Percentiles rank a stretch among this genome's conserved stretches.
Evolutionary conservation across 495 filamentous ascomycete genomes (phyloP).

Genomic region (Lasiosphaeris hirsuta): DNA sequence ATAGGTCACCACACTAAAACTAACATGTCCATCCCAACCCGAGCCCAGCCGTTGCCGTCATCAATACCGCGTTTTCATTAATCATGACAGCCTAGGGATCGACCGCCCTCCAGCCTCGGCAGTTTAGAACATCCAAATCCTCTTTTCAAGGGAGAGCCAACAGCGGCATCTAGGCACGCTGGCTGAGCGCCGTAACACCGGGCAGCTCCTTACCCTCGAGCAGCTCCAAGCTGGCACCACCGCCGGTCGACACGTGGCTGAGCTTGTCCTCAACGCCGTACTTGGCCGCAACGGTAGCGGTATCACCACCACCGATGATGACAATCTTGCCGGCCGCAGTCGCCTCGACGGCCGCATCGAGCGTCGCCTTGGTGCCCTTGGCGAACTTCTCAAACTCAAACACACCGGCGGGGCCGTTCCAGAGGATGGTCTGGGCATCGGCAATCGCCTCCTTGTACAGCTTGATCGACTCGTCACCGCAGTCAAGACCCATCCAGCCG

Average conservation of each 20-base stretch:
- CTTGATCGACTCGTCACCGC: slow-evolving; percentile 81
- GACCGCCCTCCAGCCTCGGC: too few relatives aligned
- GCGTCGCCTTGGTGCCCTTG: slow-evolving; percentile 81
- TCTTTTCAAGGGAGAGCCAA: neutral
- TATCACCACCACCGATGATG: slow-evolving; percentile 98
- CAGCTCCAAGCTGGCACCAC: slow-evolving; percentile 91
- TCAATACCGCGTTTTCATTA: too few relatives aligned
- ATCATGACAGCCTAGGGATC: neutral
- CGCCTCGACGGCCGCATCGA: slow-evolving; percentile 80
- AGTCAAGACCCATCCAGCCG: slow-evolving; percentile 96
- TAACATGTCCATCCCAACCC: too few relatives aligned
- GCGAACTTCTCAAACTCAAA: slow-evolving; percentile 97
- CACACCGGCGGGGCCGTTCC: slow-evolving; percentile 96
- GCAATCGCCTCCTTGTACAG: slow-evolving; percentile 81
- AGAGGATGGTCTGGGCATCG: slow-evolving; percentile 93
- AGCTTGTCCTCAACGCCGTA: slow-evolving; percentile 93
- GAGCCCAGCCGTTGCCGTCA: too few relatives aligned
- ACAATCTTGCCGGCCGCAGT: slow-evolving; percentile 81
- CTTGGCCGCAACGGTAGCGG: slow-evolving; percentile 96
- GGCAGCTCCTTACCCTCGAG: slow-evolving; percentile 97
- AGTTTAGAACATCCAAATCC: neutral
- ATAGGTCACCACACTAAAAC: too few relatives aligned
- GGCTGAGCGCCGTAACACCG: slow-evolving; percentile 86
- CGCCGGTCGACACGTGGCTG: slow-evolving; percentile 96
- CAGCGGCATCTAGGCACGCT: slow-evolving; percentile 46